Base-by-base conservation (phyloP, 768 basidiomycete genomes). In the Filobasidium floriforme region DNA sequence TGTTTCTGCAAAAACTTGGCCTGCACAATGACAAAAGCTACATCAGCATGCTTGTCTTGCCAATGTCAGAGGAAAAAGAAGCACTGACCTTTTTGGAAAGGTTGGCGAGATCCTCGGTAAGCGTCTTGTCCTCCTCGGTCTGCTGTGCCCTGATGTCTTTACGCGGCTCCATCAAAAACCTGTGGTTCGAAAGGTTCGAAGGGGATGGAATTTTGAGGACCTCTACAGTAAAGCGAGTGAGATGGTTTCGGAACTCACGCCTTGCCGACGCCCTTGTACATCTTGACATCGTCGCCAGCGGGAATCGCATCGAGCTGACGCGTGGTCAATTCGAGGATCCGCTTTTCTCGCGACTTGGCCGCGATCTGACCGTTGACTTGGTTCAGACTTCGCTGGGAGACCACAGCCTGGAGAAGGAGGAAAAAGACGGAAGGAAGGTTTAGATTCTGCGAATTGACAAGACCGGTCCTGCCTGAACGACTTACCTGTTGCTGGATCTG, bases 261-360 rank as follows among this genome's bases (percentile, higher is more conserved):
- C 80, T 97, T 97, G 40, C 93, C 93, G 54, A 97, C 89, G 57
- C 93, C 93, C 73, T 89, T 92, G 81, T 93, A 97, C 72, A 96
- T 80, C 73, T 88, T 90, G 14, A 89, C 87, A 67, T 88, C 83
- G 29, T 85, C 82, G 46, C 67, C 68, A 10, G 76, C 75, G 41
- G 82, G 62, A 18, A 68, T 68, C 22, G 26, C 81, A 40, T 81
- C 82, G 68, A 97, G 86, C 77, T 97, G 92, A 70, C 87, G 84
- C 63, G 88, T 88, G 0, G 93, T 96, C 24, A 97, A 82, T 79
- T 92, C 89, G 18, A 94, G 81, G 61, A 94, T 92, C 68, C 89
- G 86, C 32, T 89, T 85, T 78, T 97, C 93, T 62, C 91, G 85
- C 66, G 96, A 91, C 79, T 93, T 96, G 37, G 84, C 81, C 14